Base-by-base conservation (phyloP, 2,329 filamentous ascomycete species). In the Pseudogymnoascus sp. region DNA sequence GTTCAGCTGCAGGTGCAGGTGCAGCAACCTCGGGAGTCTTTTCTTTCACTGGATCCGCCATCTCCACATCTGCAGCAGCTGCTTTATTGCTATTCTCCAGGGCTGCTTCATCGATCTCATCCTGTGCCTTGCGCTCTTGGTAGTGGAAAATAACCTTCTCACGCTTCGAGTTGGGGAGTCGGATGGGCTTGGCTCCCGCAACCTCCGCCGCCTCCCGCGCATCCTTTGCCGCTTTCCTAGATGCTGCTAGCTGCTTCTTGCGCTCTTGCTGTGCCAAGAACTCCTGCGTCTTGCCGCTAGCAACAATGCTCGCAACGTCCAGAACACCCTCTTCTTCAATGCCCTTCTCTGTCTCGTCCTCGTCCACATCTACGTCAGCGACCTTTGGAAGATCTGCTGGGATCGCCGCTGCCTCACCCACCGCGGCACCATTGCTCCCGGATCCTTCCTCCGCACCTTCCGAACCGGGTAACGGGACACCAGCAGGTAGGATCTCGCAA, bases 281-380 rank as follows among this genome's bases (percentile, higher is more conserved):
- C 69, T 94, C 90, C 68, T 86, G 85, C 68, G 91, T 91, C 73
- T 91, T 89, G 33, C 90, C 90, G 68, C 86, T 89, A 1, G 89
- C 89, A 37, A 94, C 90, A 66, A 94, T 92, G 67, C 83, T 88
- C n/a, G 90, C 91, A 55, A 94, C 89, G 68, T 94, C 89, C 2
- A 94, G 78, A 7, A 92, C 89, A 23, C 90, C 90, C 63, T 93
- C 90, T 1, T 86, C 83, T 2, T 81, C 78, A 3, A 76, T 75
- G 7, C 72, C 73, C 63, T 78, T 78, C 70, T 72, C 74, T 8
- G 74, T 73, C 12, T 76, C 76, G 5, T 70, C 66, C 62, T 67
- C 65, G 31, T 67, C 64, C 4, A 61, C 63, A 41, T 70, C 66
- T 7, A 62, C 41, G 11, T 65, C 65, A 14, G 66, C 62, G 14